Conservation (phyloP, 768 basidiomycete species). For the Leucosporidium scottii region DNA sequence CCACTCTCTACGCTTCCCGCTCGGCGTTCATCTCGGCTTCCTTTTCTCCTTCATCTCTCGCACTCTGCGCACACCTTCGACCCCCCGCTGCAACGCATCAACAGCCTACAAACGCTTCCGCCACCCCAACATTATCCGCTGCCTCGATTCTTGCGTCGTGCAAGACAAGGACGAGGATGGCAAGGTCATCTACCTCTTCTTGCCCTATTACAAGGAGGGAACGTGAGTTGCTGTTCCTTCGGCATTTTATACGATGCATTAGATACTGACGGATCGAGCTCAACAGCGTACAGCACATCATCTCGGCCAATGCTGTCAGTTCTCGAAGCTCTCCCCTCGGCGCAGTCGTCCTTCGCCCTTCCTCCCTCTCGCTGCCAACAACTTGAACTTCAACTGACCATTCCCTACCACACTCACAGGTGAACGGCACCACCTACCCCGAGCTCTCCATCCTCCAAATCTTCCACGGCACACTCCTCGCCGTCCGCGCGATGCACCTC, state of each 20-base stretch:
- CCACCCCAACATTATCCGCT: constrained; percentile 91
- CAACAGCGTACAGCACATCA: constrained; percentile 91
- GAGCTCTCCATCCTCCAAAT: constrained; percentile 81
- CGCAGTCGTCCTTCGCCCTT: neutral
- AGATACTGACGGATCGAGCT: constrained; percentile 46
- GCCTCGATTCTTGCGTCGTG: constrained; percentile 26
- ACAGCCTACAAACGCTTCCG: constrained; percentile 89
- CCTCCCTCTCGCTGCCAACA: neutral
- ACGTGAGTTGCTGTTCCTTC: neutral
- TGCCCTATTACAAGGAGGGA: constrained; percentile 78
- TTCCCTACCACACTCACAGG: constrained; percentile 33
- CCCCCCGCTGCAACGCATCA: neutral
- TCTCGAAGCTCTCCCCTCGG: neutral
- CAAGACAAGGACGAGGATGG: constrained; percentile 20
- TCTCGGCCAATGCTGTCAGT: constrained; percentile 62
- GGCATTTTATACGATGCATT: neutral
- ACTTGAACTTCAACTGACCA: no score
- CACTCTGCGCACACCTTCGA: neutral
- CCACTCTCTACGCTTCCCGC: no score
- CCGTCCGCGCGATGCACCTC: constrained; percentile 83
- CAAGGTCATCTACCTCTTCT: constrained; percentile 55
- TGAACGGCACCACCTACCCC: constrained; percentile 72
- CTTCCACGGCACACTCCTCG: constrained; percentile 91
- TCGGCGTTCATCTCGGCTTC: no score
- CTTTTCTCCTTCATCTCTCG: no score